Evolutionary conservation across 768 basidiomycete genomes (phyloP).

Genomic region (Suillus ampliporus): DNA sequence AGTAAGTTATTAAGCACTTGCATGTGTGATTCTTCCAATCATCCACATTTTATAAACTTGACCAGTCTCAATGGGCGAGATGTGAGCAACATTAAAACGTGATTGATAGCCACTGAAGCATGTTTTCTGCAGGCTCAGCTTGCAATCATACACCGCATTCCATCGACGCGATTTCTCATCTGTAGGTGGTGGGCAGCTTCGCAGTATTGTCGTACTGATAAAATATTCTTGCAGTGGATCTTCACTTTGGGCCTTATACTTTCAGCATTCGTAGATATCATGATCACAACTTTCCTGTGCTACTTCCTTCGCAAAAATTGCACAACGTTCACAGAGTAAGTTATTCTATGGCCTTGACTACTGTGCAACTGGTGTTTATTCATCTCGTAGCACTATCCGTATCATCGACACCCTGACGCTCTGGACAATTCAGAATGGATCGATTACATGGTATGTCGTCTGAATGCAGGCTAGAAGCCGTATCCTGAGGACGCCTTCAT

Average conservation of each 20-base stretch:
- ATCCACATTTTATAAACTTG: slow-evolving; percentile 11
- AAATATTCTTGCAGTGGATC: slow-evolving; percentile 39
- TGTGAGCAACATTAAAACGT: slow-evolving; percentile 18
- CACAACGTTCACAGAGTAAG: slow-evolving; percentile 42
- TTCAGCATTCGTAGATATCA: slow-evolving; percentile 50
- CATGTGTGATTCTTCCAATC: not conserved
- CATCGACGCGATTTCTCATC: slow-evolving; percentile 15
- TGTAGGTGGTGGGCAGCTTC: slow-evolving; percentile 10
- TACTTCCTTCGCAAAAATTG: slow-evolving; percentile 46
- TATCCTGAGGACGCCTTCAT: not conserved
- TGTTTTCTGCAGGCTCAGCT: slow-evolving; percentile 17
- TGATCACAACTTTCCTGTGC: slow-evolving; percentile 51
- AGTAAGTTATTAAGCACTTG: slow-evolving; percentile 13
- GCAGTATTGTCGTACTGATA: not conserved
- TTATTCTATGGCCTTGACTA: not conserved
- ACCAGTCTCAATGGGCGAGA: slow-evolving; percentile 26
- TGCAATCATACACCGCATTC: slow-evolving; percentile 18
- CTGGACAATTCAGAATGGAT: slow-evolving; percentile 31
- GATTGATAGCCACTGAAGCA: not conserved
- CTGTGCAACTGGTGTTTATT: not conserved
- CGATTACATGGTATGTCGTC: slow-evolving; percentile 23
- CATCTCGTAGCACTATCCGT: slow-evolving; percentile 22
- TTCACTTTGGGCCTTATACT: slow-evolving; percentile 53
- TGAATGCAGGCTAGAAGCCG: too few species aligned
- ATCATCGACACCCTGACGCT: slow-evolving; percentile 27